Conservation (phyloP, 306 rosid species). For the Macrotyloma uniflorum region DNA sequence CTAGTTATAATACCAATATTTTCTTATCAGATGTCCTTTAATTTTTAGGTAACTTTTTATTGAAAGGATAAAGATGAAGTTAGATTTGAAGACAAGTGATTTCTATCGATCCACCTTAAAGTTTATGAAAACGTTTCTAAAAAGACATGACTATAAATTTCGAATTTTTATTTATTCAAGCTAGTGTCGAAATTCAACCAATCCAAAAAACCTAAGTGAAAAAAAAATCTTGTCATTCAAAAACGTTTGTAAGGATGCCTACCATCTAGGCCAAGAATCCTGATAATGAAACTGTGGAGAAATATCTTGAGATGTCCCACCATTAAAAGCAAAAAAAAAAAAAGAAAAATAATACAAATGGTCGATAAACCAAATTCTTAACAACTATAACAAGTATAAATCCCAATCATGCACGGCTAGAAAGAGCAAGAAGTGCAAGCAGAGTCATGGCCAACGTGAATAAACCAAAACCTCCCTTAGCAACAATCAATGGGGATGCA, state of each 20-base stretch:
- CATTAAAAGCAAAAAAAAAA: too few relatives aligned
- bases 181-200: neutral
- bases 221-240: neutral
- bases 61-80: too few relatives aligned
- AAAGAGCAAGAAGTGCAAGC: constrained; percentile 34
- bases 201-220: neutral
- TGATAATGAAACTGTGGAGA: neutral
- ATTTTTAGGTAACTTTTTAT: too few relatives aligned
- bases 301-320: neutral
- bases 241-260: neutral
- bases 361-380: constrained; percentile 9
- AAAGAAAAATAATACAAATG: neutral
- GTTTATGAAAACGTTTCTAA: too few relatives aligned
- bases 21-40: too few relatives aligned
- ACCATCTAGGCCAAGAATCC: neutral
- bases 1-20: too few relatives aligned
- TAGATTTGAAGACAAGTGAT: too few relatives aligned
- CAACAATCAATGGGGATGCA: constrained; percentile 37
- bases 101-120: too few relatives aligned
- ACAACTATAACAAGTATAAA: constrained; percentile 4
- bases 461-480: constrained; percentile 21
- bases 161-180: neutral
- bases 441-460: constrained; percentile 32
- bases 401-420: constrained; percentile 26
- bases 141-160: neutral